phyloP scores from a whole-genome alignment of 768 basidiomycete genomes.

The Lentinula detonsa region DNA sequence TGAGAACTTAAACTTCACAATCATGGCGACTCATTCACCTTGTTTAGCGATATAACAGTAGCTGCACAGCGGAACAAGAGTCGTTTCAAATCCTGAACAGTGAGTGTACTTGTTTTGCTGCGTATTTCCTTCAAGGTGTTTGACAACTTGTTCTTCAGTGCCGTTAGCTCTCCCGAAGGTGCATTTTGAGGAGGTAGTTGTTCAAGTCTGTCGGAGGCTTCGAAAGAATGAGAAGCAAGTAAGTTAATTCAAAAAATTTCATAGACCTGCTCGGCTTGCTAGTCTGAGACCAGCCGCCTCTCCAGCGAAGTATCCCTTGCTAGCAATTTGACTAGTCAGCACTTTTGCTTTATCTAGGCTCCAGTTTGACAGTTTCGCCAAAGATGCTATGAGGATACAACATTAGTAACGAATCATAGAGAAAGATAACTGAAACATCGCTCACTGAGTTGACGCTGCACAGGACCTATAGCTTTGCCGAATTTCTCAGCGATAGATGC shows the following conservation, averaged over 20 bases:
- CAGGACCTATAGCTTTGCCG: constrained; percentile 73
- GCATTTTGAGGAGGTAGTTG: constrained; percentile 55
- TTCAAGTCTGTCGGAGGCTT: constrained; percentile 56
- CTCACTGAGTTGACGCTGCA: constrained; percentile 72
- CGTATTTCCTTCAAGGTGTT: constrained; percentile 63
- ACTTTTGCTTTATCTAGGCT: constrained; percentile 78
- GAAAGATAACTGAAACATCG: neutral
- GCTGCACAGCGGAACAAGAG: constrained; percentile 85
- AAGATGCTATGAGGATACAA: constrained; percentile 42
- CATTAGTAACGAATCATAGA: neutral
- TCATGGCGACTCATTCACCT: constrained; percentile 31
- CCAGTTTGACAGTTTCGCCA: constrained; percentile 41
- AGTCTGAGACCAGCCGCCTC: constrained; percentile 79
- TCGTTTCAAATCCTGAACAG: constrained; percentile 77
- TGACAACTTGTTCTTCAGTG: constrained; percentile 63
- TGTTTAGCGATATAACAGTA: constrained; percentile 61
- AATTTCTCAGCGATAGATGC: constrained; percentile 86
- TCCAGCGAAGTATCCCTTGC: constrained; percentile 86
- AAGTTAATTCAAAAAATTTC: neutral
- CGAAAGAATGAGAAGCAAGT: neutral
- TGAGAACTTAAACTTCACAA: neutral
- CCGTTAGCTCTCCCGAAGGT: constrained; percentile 54
- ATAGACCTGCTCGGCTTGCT: constrained; percentile 56
- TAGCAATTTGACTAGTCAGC: constrained; percentile 80
- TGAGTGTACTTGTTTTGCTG: constrained; percentile 65